Percentiles rank a stretch among this genome's conserved stretches.
Evolutionary conservation across 805 yeast species (phyloP).

Genomic region (Saccharomycopsis malanga): DNA sequence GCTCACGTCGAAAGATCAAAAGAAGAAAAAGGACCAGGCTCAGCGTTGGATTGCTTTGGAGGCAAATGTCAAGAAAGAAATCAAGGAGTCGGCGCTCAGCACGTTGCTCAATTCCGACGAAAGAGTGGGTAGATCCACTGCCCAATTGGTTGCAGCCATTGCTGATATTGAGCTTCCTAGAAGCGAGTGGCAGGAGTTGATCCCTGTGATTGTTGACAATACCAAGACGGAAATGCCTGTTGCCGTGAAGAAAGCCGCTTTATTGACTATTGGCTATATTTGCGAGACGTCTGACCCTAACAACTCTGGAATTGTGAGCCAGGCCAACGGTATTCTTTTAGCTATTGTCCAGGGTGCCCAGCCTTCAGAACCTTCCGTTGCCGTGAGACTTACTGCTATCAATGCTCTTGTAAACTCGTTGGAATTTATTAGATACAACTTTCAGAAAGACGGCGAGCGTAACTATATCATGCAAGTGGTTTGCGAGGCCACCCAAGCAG

Average conservation of each 20-base stretch:
- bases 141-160: conserved; percentile 92
- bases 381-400: conserved; percentile 83
- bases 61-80: conserved; percentile 45
- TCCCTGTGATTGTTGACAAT: conserved; percentile 76
- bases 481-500: conserved; percentile 96
- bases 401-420: conserved; percentile 87
- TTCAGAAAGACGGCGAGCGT: conserved; percentile 90
- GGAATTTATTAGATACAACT: conserved; percentile 81
- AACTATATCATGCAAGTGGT: conserved; percentile 98
- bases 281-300: conserved; percentile 90
- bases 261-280: conserved; percentile 87
- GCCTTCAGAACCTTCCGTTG: conserved; percentile 61
- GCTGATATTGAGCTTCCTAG: conserved; percentile 93
- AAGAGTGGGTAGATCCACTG: conserved; percentile 80
- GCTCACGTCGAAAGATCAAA: conserved; percentile 70
- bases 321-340: conserved; percentile 85
- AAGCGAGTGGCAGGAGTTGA: conserved; percentile 81
- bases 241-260: conserved; percentile 76
- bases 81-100: conserved; percentile 57
- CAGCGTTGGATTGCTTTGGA: conserved; percentile 71
- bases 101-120: conserved; percentile 61
- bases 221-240: conserved; percentile 75
- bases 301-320: conserved; percentile 68
- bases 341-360: conserved; percentile 98
- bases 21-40: conserved; percentile 50